Base-by-base conservation (phyloP, 495 filamentous ascomycete species). In the Achaetomiella virescens region DNA sequence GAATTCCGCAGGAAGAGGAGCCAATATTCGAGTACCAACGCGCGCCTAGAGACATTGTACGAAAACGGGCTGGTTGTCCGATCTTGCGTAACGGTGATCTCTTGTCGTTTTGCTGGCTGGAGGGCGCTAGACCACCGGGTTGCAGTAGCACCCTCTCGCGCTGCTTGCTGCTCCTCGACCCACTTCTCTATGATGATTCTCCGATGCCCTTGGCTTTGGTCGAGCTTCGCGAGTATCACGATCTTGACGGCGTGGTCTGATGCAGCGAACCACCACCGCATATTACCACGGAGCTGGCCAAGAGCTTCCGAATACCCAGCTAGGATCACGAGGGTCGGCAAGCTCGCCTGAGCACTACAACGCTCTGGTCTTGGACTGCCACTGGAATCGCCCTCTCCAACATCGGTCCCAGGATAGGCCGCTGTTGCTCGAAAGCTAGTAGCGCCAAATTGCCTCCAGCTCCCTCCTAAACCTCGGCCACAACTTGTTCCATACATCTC, bases 251-350 rank as follows among this genome's bases (percentile, higher is more conserved):
- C 33, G 24, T 68, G 67, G 21, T 62, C 31, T 21, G 68, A 70
- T 36, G 66, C 52, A 0, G 37, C 9, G 43, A 72, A 69, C 70
- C 70, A 69, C 61, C 61, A 69, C 43, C 46, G 54, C 48, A 63
- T 65, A 57, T 66, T 60, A n/a, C 54, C 37, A 15, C 54, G 57
- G 4, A 72, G 44, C 41, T 59, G 40, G 17, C 14, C 3, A 20
- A 66, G 49, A 9, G 66, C 61, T 46, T 69, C 55, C 1, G 64
- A 64, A 33, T 52, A 44, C 7, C 70, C 70, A 25, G 66, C 62
- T 47, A 68, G 57, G 18, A 73, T 62, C 18, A 71, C 61, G 10
- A 71, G 54, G 15, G 67, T 70, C 31, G 70, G 69, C 67, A 64
- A 68, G 10, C 20, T 48, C 6, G 17, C 48, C 36, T 36, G 42